Evolutionary conservation across 2,329 filamentous ascomycete species (phyloP), one percentile per base, ranked within the genome.

Genomic region (Alternaria sp.): DNA sequence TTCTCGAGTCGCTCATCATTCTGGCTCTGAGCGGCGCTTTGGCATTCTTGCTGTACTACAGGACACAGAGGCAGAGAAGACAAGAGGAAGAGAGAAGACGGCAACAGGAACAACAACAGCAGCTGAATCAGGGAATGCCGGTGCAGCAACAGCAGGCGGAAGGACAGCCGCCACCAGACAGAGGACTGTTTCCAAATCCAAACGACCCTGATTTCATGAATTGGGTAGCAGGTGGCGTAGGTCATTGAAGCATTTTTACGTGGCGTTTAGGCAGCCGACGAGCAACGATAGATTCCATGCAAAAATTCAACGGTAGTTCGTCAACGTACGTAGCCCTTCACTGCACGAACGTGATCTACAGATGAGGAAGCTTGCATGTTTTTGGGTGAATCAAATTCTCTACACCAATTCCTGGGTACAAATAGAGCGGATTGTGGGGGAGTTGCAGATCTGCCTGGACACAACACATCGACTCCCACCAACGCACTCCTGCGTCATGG

Each of bases 1-100:
- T 97, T 16, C 67, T 97, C 11, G 95, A 98, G 78, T 94, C 91
- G 43, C 79, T 97, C 24, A 82, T 96, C 44, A 96, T 99, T 63
- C 83, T 97, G 14, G 89, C 87, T 1, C 81, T 98, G 14, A 89
- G 91, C 0, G 88, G 89, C 14, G 88, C 88, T 1, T 83, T 98
- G 54, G 88, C 91, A 0, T 87, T 91, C 53, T 82, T 98, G 32
- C 85, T 98, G 16, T 96, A 93, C 78, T 94, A 95, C 76, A 84
- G 88, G 88, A 73, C 83, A 88, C 90, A 92, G 72, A 83, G 89
- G 66, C 78, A 80, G 65, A 71, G 79, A 36, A 59, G 78, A 52
- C 79, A 80, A 64, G 82, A 84, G 65, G 82, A 82, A 60, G 73
- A 78, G 61, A 68, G 75, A 38, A 63, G 69, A 63, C 58, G 66